Base-by-base conservation (phyloP, 164 flowering plant species). In the Vitis rotundifolia region DNA sequence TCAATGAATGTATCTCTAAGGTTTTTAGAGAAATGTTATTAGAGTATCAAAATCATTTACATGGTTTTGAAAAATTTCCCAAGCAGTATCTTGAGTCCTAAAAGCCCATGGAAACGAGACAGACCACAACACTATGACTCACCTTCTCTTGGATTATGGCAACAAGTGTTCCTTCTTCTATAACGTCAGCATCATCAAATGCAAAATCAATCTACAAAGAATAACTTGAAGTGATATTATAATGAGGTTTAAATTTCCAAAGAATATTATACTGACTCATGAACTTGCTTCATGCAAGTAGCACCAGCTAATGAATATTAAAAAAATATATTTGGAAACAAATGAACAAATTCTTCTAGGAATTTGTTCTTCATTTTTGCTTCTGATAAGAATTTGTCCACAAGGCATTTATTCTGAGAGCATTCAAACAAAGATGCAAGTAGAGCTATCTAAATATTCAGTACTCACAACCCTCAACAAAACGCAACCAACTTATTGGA, bases 101-200 rank as follows among this genome's bases (percentile, higher is more conserved):
- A 26, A 18, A 6, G 44, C 57, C 31, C 44, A 49, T 37, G 8
- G 49, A 66, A 61, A 53, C 44, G 16, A 52, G 54, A 64, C 55
- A 50, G 9, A 52, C 13, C 22, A 54, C 22, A 59, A 49, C n/a
- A 29, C 26, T 53, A 8, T 57, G 51, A 70, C 67, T 76, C 49
- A 84, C 93, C 87, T 86, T 89, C 78, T 86, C 85, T 66, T 82
- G 82, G 61, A 86, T 75, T 61, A 89, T 71, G 29, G 91, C 82
- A 68, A 72, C 37, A n/a, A 89, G 83, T 31, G 90, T 82, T 63
- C 82, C 84, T 72, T 87, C 89, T 76, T 89, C 91, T 54, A 89
- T 72, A 28, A 82, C 71, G 75, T 87, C 90, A 75, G 90, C 91
- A 82, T 89, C 91, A 78, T 78, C 75, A 77, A 89, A 87, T 67